These are phyloP conservation scores for Fusarium oligoseptatum DNA, from an alignment of 2,329 filamentous ascomycete genomes.

Conservation along the genomic window DNA sequence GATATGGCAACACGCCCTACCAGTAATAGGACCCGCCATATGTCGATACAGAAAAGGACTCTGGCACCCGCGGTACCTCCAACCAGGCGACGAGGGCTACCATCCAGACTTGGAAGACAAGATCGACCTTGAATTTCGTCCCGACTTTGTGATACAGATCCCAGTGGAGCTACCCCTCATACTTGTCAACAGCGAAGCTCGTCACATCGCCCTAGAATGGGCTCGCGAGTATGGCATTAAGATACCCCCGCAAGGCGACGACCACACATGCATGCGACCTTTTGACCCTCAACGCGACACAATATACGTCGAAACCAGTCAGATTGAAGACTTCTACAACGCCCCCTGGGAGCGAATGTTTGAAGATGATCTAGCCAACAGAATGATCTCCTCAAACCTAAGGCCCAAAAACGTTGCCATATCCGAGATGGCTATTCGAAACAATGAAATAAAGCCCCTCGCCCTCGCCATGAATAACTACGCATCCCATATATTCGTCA, in stretches of 20 bases:
- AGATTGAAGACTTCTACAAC: neutral
- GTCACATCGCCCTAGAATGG: slow-evolving; percentile 9
- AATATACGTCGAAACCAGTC: slow-evolving; percentile 18
- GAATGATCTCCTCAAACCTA: neutral
- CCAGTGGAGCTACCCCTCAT: neutral
- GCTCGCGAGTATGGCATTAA: neutral
- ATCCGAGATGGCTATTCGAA: neutral
- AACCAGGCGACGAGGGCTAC: slow-evolving; percentile 7
- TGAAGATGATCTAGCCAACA: neutral
- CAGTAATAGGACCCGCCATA: neutral
- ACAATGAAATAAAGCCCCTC: fast-evolving
- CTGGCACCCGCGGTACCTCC: slow-evolving; percentile 8
- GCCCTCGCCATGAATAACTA: neutral
- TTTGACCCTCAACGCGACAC: slow-evolving; percentile 8
- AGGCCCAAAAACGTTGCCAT: slow-evolving; percentile 6
- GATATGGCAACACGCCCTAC: slow-evolving; percentile 20
- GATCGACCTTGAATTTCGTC: slow-evolving; percentile 11
- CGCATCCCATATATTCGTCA: neutral
- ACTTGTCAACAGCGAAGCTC: slow-evolving; percentile 21
- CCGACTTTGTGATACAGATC: neutral
- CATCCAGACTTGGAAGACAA: neutral
- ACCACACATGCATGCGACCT: slow-evolving; percentile 7
- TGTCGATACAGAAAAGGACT: slow-evolving; percentile 3
- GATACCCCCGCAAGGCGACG: neutral
- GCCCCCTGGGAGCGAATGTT: neutral